These are phyloP conservation scores for Cladorrhinum samala DNA, from an alignment of 495 filamentous ascomycete genomes.

Conservation along the genomic window DNA sequence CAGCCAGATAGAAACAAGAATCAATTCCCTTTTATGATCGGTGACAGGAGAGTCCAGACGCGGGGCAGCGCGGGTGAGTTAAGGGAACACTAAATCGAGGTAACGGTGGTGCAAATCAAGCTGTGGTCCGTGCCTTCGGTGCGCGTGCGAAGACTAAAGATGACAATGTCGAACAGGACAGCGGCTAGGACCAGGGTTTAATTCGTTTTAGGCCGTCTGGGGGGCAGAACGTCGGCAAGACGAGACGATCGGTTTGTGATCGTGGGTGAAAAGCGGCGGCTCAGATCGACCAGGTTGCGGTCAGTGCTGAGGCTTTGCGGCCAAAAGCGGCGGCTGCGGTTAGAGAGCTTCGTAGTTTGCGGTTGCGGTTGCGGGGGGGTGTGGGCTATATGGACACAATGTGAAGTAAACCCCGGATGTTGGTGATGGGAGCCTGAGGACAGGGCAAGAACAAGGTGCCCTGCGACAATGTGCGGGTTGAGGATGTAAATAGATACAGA, in stretches of 20 bases:
- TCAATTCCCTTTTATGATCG: constrained; percentile 22
- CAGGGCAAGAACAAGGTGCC: not conserved
- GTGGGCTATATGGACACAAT: not conserved
- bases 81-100: constrained; percentile 25
- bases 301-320: constrained; percentile 8
- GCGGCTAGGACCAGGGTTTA: constrained; percentile 42
- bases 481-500: not conserved
- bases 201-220: constrained; percentile 31
- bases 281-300: constrained; percentile 12
- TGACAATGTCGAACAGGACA: constrained; percentile 35
- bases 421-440: not conserved
- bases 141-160: constrained; percentile 21
- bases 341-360: not conserved
- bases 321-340: constrained; percentile 10
- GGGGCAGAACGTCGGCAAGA: constrained; percentile 12
- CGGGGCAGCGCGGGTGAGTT: constrained; percentile 21
- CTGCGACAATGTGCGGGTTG: not conserved
- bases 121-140: constrained; percentile 30
- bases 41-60: constrained; percentile 14
- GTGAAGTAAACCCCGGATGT: not conserved
- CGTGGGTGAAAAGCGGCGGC: constrained; percentile 17
- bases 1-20: constrained; percentile 22
- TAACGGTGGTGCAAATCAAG: constrained; percentile 24
- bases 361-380: constrained; percentile 7
- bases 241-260: constrained; percentile 25